Evolutionary conservation across 1,284 basidiomycete species (phyloP).

Genomic region (Stygiomarasmius scandens): DNA sequence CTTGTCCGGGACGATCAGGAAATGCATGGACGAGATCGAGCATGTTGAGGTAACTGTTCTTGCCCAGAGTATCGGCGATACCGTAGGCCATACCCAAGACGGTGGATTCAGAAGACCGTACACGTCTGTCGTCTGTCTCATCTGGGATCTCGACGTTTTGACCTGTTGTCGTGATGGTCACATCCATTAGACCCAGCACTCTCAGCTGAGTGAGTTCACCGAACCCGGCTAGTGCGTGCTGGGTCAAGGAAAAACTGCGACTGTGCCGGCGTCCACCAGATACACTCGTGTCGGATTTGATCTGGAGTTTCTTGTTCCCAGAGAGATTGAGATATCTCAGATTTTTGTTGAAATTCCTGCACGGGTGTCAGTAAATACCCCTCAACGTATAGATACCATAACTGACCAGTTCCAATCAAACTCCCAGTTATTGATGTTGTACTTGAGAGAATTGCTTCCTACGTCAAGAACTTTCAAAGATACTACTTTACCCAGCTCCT

Average conservation of each 20-base stretch:
- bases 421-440: constrained; percentile 98
- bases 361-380: background rate
- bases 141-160: constrained; percentile 71
- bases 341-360: constrained; percentile 94
- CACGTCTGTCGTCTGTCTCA: constrained; percentile 88
- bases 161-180: constrained; percentile 77
- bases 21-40: constrained; percentile 92
- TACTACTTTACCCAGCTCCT: constrained; percentile 85
- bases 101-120: constrained; percentile 90
- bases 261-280: constrained; percentile 23
- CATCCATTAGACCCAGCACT: constrained; percentile 95
- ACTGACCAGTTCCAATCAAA: constrained; percentile 99
- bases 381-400: constrained; percentile 10
- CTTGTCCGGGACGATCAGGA: constrained; percentile 77
- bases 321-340: constrained; percentile 80
- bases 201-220: constrained; percentile 81
- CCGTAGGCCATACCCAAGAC: constrained; percentile 96
- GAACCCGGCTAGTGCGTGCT: constrained; percentile 78
- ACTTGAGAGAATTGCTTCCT: constrained; percentile 93
- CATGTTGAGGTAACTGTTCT: constrained; percentile 80
- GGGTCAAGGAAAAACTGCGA: constrained; percentile 23
- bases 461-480: constrained; percentile 87
- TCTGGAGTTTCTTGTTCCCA: constrained; percentile 51
- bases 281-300: constrained; percentile 39
- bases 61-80: constrained; percentile 91